A percentile compares a stretch with the other conserved stretches of the same genome.
Conservation (phyloP, 179 eudicot species). For the Vitellaria paradoxa region DNA sequence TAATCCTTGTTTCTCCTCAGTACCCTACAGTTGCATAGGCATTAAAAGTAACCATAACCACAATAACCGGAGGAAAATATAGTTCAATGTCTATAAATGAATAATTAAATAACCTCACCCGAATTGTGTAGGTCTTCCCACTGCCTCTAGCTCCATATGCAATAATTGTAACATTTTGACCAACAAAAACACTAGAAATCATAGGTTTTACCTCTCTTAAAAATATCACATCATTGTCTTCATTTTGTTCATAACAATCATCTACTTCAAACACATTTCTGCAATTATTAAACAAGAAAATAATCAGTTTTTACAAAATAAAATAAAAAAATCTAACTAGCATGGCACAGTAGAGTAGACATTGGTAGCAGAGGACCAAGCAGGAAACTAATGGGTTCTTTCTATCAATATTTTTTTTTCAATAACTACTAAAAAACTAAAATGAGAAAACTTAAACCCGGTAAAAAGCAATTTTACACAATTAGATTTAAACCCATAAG, state of each 20-base stretch:
- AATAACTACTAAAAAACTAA: neutral
- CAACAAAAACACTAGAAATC: constrained; percentile 53
- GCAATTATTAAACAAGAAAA: constrained; percentile 16
- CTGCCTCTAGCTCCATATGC: constrained; percentile 83
- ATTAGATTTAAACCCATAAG: neutral
- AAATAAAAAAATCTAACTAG: neutral
- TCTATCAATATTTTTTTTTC: neutral
- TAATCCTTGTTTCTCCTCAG: constrained; percentile 61
- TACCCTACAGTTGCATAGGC: constrained; percentile 42
- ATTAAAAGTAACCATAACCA: neutral
- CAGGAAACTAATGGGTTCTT: neutral
- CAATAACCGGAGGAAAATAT: neutral
- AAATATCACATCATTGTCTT: constrained; percentile 41
- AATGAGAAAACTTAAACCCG: neutral
- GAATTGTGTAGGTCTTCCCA: constrained; percentile 84
- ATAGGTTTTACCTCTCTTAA: constrained; percentile 56
- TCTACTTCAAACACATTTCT: constrained; percentile 64
- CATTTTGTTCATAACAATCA: constrained; percentile 61
- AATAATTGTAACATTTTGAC: constrained; percentile 56
- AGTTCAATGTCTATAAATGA: neutral
- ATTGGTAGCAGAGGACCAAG: neutral
- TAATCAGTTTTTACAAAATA: neutral
- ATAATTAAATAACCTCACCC: constrained; percentile 34
- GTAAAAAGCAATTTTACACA: no score
- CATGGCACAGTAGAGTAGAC: neutral